Conservation (phyloP, 2,329 filamentous ascomycete species). For the Epichloe gansuensis region DNA sequence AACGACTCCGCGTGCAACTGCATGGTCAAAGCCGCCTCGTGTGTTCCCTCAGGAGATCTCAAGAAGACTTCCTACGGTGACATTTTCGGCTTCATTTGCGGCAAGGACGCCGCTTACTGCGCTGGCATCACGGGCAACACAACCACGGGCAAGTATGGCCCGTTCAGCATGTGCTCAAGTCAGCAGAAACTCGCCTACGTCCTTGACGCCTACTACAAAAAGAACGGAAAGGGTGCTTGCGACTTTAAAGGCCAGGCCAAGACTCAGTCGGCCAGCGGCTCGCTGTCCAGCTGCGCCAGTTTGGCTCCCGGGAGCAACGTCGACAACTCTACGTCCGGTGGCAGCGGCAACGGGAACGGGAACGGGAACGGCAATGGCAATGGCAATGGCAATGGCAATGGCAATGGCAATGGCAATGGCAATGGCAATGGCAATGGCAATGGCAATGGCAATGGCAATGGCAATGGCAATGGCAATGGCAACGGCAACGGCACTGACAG, state of each 20-base stretch:
- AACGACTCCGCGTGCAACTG: conserved; percentile 72
- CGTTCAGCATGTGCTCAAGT: conserved; percentile 64
- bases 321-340: background rate
- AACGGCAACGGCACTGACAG: conserved; percentile 13
- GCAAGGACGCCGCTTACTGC: conserved; percentile 43
- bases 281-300: conserved; percentile 43
- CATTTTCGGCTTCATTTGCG: conserved; percentile 71
- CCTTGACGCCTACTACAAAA: conserved; percentile 60
- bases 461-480: background rate
- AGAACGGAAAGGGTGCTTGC: conserved; percentile 45
- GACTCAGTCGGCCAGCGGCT: conserved; percentile 34
- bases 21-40: conserved; percentile 67
- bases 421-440: conserved; percentile 6
- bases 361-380: background rate
- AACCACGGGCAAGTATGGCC: conserved; percentile 47
- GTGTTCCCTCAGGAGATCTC: conserved; percentile 50
- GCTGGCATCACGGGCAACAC: conserved; percentile 45
- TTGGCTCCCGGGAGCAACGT: conserved; percentile 44
- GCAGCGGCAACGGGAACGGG: background rate
- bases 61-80: conserved; percentile 46
- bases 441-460: background rate
- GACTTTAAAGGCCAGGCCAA: conserved; percentile 58
- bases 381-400: background rate
- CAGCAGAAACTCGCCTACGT: conserved; percentile 62
- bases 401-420: conserved; percentile 7